Conservation (phyloP, 768 basidiomycete species). For the Trichaptum fuscoviolaceum region DNA sequence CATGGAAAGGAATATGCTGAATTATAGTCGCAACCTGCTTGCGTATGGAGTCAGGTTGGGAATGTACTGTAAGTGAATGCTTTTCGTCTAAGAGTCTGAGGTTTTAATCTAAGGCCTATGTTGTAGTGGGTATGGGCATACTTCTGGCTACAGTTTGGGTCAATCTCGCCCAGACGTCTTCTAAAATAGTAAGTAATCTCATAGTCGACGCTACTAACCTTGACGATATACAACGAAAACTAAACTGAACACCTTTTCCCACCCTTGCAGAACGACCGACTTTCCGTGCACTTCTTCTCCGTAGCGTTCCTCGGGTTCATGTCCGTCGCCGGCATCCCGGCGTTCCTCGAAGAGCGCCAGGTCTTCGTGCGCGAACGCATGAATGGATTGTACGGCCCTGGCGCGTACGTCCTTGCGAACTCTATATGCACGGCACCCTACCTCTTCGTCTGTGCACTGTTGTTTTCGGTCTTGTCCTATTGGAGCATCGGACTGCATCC, state of each 20-base stretch:
- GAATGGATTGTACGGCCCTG: slow-evolving; percentile 52
- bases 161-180: slow-evolving; percentile 19
- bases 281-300: slow-evolving; percentile 52
- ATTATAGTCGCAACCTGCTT: slow-evolving; percentile 49
- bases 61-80: slow-evolving; percentile 40
- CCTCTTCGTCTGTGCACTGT: slow-evolving; percentile 42
- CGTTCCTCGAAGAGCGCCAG: slow-evolving; percentile 52
- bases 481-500: slow-evolving; percentile 40
- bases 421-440: slow-evolving; percentile 50
- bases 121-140: slow-evolving; percentile 24
- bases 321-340: slow-evolving; percentile 57
- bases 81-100: slow-evolving; percentile 18
- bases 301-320: slow-evolving; percentile 49
- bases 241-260: neutral
- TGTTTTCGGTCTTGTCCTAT: slow-evolving; percentile 44
- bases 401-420: slow-evolving; percentile 50
- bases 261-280: slow-evolving; percentile 30
- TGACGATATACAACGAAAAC: slow-evolving; percentile 25
- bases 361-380: slow-evolving; percentile 52
- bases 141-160: slow-evolving; percentile 47
- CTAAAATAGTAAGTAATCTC: slow-evolving; percentile 21
- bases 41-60: slow-evolving; percentile 52
- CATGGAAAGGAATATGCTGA: slow-evolving; percentile 39
- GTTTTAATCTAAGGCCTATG: slow-evolving; percentile 36
- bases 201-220: slow-evolving; percentile 28